Evolutionary conservation across 2,329 filamentous ascomycete species (phyloP).

Genomic region (Neocatenulostroma microsporum): DNA sequence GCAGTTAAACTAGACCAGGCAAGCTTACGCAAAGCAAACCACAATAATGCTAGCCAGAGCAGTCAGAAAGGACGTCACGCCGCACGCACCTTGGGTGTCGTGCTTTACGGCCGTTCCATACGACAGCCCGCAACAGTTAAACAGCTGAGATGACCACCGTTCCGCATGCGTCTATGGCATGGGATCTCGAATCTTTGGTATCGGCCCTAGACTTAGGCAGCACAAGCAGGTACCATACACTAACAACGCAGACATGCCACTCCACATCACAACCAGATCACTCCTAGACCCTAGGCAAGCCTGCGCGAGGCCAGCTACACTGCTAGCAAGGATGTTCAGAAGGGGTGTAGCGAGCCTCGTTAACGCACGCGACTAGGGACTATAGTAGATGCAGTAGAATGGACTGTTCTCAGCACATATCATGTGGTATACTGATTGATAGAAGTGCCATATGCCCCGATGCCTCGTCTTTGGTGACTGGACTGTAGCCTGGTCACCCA

Average conservation of each 20-base stretch:
- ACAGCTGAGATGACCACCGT: slow-evolving; percentile 29
- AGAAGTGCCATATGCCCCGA: no score
- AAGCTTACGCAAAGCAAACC: slow-evolving; percentile 29
- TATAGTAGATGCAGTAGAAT: slow-evolving; percentile 18
- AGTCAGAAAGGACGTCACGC: slow-evolving; percentile 32
- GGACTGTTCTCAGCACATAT: no score
- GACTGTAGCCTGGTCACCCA: no score
- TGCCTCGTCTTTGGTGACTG: no score
- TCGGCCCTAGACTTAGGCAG: no score
- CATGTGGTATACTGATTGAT: no score
- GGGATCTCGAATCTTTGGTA: no score
- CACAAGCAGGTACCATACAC: no score
- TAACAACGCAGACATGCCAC: no score
- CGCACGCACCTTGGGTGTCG: slow-evolving; percentile 36
- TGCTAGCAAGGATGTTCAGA: slow-evolving; percentile 31
- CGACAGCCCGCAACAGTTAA: slow-evolving; percentile 23
- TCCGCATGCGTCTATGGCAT: no score
- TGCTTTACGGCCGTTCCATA: slow-evolving; percentile 26
- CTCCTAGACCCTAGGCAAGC: no score
- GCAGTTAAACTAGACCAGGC: slow-evolving; percentile 6
- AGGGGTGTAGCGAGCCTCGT: slow-evolving; percentile 30
- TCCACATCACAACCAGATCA: no score
- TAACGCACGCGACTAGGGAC: slow-evolving; percentile 34
- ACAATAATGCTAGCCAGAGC: slow-evolving; percentile 28
- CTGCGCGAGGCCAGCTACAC: slow-evolving; percentile 34